phyloP scores from a whole-genome alignment of 805 yeast genomes.

The Helenozyma baotianmanensis region DNA sequence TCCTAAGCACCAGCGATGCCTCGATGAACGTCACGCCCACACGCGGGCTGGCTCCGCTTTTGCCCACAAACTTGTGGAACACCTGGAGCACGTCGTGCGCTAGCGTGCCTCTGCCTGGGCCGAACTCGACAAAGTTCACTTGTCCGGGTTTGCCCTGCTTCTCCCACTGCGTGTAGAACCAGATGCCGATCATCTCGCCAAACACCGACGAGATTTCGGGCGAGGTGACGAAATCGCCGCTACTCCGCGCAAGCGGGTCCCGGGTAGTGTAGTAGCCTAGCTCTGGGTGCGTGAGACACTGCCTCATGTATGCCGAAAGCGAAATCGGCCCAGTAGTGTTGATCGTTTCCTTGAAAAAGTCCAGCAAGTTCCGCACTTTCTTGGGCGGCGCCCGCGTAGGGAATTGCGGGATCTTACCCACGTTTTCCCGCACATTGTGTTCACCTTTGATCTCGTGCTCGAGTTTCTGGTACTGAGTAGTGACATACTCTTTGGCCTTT shows the following conservation, averaged over 20 bases:
- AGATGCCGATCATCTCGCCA: conserved; percentile 79
- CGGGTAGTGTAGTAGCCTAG: conserved; percentile 76
- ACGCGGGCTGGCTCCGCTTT: conserved; percentile 17
- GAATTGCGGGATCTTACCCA: conserved; percentile 33
- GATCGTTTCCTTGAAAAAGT: conserved; percentile 44
- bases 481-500: conserved; percentile 31
- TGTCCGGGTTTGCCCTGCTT: conserved; percentile 48
- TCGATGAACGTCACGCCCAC: conserved; percentile 59
- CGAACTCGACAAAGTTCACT: conserved; percentile 65
- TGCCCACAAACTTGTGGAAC: conserved; percentile 37
- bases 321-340: conserved; percentile 75
- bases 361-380: conserved; percentile 22
- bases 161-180: conserved; percentile 59
- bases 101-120: conserved; percentile 82
- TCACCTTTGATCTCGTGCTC: conserved; percentile 37
- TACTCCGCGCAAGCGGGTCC: conserved; percentile 58
- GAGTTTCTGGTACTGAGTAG: conserved; percentile 26
- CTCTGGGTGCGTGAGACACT: conserved; percentile 73
- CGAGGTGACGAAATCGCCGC: conserved; percentile 78
- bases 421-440: conserved; percentile 30
- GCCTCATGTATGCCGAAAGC: conserved; percentile 70
- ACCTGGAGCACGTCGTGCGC: conserved; percentile 58
- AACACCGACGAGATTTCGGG: conserved; percentile 86
- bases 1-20: conserved; percentile 61
- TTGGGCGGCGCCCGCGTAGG: conserved; percentile 20